Conservation (phyloP, 257 asterid species). For the Gentiana dahurica region DNA sequence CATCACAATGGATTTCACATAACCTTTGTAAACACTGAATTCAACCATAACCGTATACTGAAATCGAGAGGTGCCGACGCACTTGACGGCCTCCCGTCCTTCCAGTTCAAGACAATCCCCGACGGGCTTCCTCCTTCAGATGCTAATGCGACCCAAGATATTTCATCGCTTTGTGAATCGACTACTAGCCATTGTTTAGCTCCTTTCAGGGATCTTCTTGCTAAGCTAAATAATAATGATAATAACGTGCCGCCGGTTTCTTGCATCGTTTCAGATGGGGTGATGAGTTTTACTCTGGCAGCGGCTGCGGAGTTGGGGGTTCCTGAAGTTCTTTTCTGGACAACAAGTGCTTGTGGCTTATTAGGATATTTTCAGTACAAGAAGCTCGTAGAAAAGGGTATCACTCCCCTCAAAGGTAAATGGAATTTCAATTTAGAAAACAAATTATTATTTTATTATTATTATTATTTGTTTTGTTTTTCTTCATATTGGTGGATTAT, state of each 20-base stretch:
- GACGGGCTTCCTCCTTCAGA: slow-evolving; percentile 27
- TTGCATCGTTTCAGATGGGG: slow-evolving; percentile 19
- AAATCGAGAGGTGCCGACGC: slow-evolving; percentile 18
- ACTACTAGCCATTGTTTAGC: slow-evolving; percentile 9
- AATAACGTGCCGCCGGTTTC: slow-evolving; percentile 16
- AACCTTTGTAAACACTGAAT: slow-evolving; percentile 19
- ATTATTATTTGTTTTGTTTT: neutral
- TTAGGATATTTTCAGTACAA: slow-evolving; percentile 11
- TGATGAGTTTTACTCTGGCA: slow-evolving; percentile 15
- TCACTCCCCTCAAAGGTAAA: slow-evolving; percentile 18
- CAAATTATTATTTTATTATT: no score
- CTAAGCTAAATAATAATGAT: slow-evolving; percentile 9
- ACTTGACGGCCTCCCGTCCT: slow-evolving; percentile 19
- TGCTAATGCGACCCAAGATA: slow-evolving; percentile 20
- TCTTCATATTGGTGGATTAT: no score
- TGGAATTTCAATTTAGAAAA: no score
- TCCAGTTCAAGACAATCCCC: slow-evolving; percentile 18
- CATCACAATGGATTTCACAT: slow-evolving; percentile 22
- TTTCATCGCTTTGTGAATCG: slow-evolving; percentile 15
- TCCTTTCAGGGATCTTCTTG: slow-evolving; percentile 15
- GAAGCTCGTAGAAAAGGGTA: slow-evolving; percentile 17
- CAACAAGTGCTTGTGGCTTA: slow-evolving; percentile 14
- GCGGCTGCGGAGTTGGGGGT: slow-evolving; percentile 25
- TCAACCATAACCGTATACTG: slow-evolving; percentile 19
- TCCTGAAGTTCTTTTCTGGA: slow-evolving; percentile 18